These are phyloP conservation scores for Encephalitozoon romaleae DNA, from an alignment of 371 early-diverging fungal genomes.

Conservation along the genomic window DNA sequence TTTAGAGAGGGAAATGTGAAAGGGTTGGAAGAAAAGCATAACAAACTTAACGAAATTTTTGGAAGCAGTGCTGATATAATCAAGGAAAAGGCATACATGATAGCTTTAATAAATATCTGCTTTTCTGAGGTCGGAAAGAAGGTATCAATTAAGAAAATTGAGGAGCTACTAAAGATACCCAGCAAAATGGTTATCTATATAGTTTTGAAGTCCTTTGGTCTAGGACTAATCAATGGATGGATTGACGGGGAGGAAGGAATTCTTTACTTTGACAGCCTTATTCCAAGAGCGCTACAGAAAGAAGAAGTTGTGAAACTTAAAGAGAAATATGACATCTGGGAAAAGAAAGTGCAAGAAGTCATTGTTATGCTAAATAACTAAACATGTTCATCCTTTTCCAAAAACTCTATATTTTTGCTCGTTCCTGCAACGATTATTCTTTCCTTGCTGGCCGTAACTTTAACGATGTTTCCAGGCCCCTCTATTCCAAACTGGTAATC, in stretches of 20 bases:
- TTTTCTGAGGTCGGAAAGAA: constrained; percentile 4
- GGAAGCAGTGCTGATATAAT: not conserved
- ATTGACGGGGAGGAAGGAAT: constrained; percentile 33
- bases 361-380: constrained; percentile 18
- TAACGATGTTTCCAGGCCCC: not conserved
- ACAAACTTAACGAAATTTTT: not conserved
- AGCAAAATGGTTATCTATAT: constrained; percentile 8
- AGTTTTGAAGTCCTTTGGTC: constrained; percentile 35
- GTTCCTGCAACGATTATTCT: not conserved
- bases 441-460: not conserved
- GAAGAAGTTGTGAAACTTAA: constrained; percentile 32
- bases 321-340: constrained; percentile 24
- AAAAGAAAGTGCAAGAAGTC: constrained; percentile 9
- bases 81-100: constrained; percentile 26
- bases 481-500: not conserved
- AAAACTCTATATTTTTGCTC: constrained; percentile 3
- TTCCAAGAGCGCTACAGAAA: constrained; percentile 16
- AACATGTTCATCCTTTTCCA: constrained; percentile 13
- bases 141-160: not conserved
- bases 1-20: constrained; percentile 25
- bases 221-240: constrained; percentile 33
- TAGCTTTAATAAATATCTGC: constrained; percentile 27
- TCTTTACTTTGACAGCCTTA: constrained; percentile 38
- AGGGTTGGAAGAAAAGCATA: not conserved
- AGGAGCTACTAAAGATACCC: not conserved